Percentiles rank a stretch among this genome's conserved stretches.
phyloP scores from a whole-genome alignment of 192 early-diverging fungal genomes.

The Coemansia sp. region DNA sequence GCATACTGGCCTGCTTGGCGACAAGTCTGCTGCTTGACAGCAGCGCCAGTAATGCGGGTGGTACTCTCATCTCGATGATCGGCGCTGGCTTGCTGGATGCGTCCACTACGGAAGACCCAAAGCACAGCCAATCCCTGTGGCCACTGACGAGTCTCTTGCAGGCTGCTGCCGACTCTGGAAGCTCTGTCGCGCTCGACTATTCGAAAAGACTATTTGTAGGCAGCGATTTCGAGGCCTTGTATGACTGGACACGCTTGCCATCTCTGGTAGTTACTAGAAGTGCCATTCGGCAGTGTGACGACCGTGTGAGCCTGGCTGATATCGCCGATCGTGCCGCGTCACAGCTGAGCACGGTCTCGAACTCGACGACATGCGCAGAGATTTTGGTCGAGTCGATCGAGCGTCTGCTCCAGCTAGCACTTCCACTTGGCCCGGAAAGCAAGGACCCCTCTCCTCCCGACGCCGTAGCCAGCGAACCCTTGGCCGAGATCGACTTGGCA shows the following conservation, averaged over 20 bases:
- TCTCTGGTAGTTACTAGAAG: conserved; percentile 7
- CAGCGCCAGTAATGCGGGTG: background rate
- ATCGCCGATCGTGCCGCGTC: conserved; percentile 18
- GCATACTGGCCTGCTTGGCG: conserved; percentile 13
- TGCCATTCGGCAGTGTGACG: conserved; percentile 10
- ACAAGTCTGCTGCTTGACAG: conserved; percentile 14
- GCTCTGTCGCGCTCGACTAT: background rate
- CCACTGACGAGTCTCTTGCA: conserved; percentile 5
- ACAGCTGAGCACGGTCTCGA: background rate
- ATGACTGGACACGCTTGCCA: conserved; percentile 18
- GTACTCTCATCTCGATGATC: background rate
- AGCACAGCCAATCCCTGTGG: background rate
- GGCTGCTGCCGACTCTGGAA: background rate
- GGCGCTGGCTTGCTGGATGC: background rate
- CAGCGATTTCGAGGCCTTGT: conserved; percentile 11
- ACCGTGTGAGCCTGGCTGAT: conserved; percentile 20
- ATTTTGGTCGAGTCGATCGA: conserved; percentile 28
- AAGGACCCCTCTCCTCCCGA: conserved; percentile 5
- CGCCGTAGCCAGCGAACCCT: background rate
- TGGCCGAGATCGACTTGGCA: conserved; percentile 19
- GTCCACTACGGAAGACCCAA: no score
- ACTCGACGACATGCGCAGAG: conserved; percentile 20
- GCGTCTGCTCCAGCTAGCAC: conserved; percentile 27
- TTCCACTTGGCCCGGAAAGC: conserved; percentile 8
- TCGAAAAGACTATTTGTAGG: conserved; percentile 19